Evolutionary conservation across 441 rosid genomes (phyloP), one percentile per base, ranked within the genome.

Genomic region (Jatropha multifida): DNA sequence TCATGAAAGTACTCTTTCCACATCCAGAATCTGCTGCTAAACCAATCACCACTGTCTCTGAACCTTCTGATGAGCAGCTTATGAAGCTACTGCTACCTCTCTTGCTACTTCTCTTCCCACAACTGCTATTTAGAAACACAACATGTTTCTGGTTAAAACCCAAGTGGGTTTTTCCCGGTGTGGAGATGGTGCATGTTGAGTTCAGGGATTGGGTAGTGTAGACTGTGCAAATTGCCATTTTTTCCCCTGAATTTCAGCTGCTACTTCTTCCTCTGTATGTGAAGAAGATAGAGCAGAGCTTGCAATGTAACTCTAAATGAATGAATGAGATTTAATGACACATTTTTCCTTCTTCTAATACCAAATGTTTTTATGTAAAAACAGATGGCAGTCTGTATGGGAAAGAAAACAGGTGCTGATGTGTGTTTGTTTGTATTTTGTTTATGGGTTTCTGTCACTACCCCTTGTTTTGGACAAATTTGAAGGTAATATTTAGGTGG

Each of bases 1-100:
- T 83, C 99, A 95, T 95, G 87, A 95, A 95, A 60, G 99, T 95
- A 13, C 97, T 92, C 83, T 95, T 95, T 40, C 99, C 99, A 54
- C 99, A 95, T 17, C 99, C 99, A 0, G 99, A 95, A 80, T 95
- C 99, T 0, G 99, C 99, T 0, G 99, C 99, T 4, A 95, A 84
- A 13, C 98, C 99, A 71, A 95, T 92, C 79, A 95, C 99, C 18
- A 93, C 72, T 2, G 99, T 95, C 77, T 86, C 88, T 55, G 84
- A 66, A 65, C 82, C 88, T 40, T 73, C 81, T 4, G 74, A 81
- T 6, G 94, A 73, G 78, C 98, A 92, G 8, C 88, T 88, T 83
- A 92, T 88, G 66, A 84, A 81, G 26, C 72, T 75, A 44, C 76
- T 74, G 83, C 82, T 80, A 66, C 63, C 82, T 69, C 61, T 76